A percentile compares a stretch with the other conserved stretches of the same genome.
Conservation (phyloP, 2,329 filamentous ascomycete genomes). For the Venturia pyrina region DNA sequence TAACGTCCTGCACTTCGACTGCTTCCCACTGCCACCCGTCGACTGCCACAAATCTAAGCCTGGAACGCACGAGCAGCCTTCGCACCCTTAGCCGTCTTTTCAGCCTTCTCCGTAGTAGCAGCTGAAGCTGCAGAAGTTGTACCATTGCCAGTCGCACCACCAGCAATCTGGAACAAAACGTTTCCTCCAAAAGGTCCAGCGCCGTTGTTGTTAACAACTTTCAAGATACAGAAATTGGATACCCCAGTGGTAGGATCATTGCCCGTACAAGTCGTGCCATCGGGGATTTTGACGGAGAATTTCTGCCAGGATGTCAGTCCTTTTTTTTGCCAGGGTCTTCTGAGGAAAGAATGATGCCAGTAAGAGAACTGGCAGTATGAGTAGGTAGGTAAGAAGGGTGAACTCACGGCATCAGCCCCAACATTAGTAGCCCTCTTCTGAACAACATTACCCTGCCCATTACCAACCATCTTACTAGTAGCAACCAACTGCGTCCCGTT, state of each 20-base stretch:
- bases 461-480: neutral
- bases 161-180: conserved; percentile 18
- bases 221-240: neutral
- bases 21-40: neutral
- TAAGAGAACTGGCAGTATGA: no score
- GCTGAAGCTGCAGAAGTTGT: neutral
- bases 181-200: conserved; percentile 19
- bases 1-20: neutral
- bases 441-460: neutral
- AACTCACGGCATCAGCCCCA: neutral
- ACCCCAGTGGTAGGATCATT: neutral
- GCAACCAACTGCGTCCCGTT: neutral
- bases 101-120: neutral
- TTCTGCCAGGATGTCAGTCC: neutral
- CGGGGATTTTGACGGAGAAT: conserved; percentile 14
- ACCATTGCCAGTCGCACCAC: neutral
- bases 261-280: conserved; percentile 16
- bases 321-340: no score
- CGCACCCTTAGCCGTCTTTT: neutral
- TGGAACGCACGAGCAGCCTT: neutral
- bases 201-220: conserved; percentile 13
- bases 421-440: conserved; percentile 1
- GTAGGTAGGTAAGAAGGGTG: no score
- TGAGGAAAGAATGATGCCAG: no score
- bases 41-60: neutral